Evolutionary conservation across 2,329 filamentous ascomycete genomes (phyloP).

Genomic region (Fusarium virguliforme): DNA sequence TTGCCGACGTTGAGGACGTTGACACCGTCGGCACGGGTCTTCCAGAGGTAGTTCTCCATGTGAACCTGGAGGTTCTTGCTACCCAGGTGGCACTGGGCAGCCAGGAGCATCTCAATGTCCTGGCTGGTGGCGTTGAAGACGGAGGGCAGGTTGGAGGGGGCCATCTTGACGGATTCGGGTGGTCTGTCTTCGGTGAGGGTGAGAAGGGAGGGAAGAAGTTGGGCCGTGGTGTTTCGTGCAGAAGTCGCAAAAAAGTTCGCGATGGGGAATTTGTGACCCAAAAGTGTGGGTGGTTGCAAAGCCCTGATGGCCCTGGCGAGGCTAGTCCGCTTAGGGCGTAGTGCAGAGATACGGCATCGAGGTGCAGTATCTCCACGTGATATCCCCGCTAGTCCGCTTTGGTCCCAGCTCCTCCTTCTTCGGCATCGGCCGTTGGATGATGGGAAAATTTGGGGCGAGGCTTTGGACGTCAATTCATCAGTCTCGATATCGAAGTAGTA

Average conservation of each 20-base stretch:
- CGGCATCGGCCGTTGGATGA: constrained; percentile 36
- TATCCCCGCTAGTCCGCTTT: constrained; percentile 28
- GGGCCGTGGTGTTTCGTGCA: constrained; percentile 50
- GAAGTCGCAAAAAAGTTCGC: constrained; percentile 62
- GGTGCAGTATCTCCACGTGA: constrained; percentile 55
- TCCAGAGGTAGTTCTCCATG: constrained; percentile 99
- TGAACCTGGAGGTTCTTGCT: constrained; percentile 99
- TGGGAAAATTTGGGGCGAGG: constrained; percentile 57
- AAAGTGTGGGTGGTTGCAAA: constrained; percentile 60
- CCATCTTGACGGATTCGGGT: constrained; percentile 80
- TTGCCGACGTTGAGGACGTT: constrained; percentile 99
- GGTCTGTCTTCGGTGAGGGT: constrained; percentile 12
- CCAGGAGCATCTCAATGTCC: constrained; percentile 99
- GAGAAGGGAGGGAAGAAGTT: constrained; percentile 45
- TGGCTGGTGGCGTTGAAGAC: constrained; percentile 97
- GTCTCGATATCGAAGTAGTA: constrained; percentile 44
- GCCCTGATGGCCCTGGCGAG: constrained; percentile 55
- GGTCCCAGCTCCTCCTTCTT: constrained; percentile 5
- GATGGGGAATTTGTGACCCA: constrained; percentile 56
- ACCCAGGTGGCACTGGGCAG: constrained; percentile 95
- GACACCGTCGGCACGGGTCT: constrained; percentile 98
- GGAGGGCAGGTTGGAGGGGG: constrained; percentile 92
- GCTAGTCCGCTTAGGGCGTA: constrained; percentile 51
- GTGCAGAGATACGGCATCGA: background rate
- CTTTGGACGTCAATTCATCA: constrained; percentile 44